Evolutionary conservation across 1,284 basidiomycete genomes (phyloP), one percentile per base, ranked within the genome.

Genomic region (Papiliotrema fonsecae): DNA sequence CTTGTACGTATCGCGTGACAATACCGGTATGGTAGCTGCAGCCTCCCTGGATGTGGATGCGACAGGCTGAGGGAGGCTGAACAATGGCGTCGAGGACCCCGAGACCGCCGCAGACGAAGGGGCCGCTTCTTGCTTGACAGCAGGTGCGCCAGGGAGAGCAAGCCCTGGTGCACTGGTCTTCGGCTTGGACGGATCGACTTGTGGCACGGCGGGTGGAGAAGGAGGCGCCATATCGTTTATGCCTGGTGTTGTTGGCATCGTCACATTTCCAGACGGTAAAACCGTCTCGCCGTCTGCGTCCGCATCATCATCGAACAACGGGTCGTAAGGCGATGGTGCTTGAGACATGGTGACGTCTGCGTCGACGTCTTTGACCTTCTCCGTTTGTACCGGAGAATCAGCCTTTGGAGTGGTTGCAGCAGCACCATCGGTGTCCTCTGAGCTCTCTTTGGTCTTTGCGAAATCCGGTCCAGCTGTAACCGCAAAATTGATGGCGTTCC

Each of bases 1-100:
- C 21, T 78, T 68, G 60, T 83, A 88, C 6, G 75, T 76, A 11
- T 77, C 64, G 0, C 80, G 73, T 55, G 86, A 82, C 27, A 93
- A 75, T 10, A 67, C 42, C 0, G 67, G 69, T 6, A 73, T 64
- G 28, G 54, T 47, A 16, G 53, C 39, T 2, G 59, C 49, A 35
- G 62, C 56, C n/a, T 26, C 10, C 32, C 13, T 27, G 18, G 32
- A 27, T 11, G 36, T 36, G 13, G 51, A 28, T 31, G 41, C 51
- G 32, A 24, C 39, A 18, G 26, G 21, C 28, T 45, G 47, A 24
- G 30, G n/a, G 19, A 52, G 35, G 9, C 40, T 42, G 49, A 52
- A 50, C 3, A 49, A 25, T 25, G 44, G 48, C 21, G 47, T 30
- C 26, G 54, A 22, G 25, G 51, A 22, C 25, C 40, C 25, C 14